Evolutionary conservation across 768 basidiomycete species (phyloP), one percentile per base, ranked within the genome.

Genomic region (Boletus vermiculosoides): DNA sequence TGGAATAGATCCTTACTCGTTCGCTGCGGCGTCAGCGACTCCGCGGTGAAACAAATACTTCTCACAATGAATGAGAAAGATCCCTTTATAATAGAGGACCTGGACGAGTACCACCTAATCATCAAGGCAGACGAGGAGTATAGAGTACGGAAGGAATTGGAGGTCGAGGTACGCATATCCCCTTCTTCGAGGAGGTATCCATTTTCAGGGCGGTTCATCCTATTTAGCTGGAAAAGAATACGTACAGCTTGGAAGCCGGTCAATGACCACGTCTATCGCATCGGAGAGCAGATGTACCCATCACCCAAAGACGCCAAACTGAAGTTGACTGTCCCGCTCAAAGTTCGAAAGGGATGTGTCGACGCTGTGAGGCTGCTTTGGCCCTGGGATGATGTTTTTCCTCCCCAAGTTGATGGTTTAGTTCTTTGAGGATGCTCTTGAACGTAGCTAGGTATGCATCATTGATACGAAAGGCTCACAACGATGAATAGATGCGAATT

Each of bases 31-130:
- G 4, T 25, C 64, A 93, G 92, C 66, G 92, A 94, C 70, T 84
- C 90, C 2, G 92, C 91, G 1, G 92, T 94, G 57, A 94, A 94
- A 72, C 90, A 93, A 68, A 92, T 94, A 54, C 77, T 94, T 36
- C 76, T 92, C 50, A 76, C 83, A 34, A 84, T 94, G 86, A 90
- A 94, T 67, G 89, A 93, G 66, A 86, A 81, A 66, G 78, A 83
- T 10, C 82, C 78, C 52, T 94, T 94, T 70, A 86, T 94, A 60
- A 90, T 94, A 58, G 88, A 93, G 63, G 92, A 94, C 64, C 71
- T 94, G 25, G 92, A 94, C 66, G 90, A 92, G 63, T 81, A 84
- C 59, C 90, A 93, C 72, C 65, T 94, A 2, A 83, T 94, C 52
- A 88, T 94, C 70, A 89, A 88, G 65, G 86, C 87, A 2, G 92